These are phyloP conservation scores for Cryptosporidium felis DNA, from an alignment of 169 alveolate species.

Conservation along the genomic window DNA sequence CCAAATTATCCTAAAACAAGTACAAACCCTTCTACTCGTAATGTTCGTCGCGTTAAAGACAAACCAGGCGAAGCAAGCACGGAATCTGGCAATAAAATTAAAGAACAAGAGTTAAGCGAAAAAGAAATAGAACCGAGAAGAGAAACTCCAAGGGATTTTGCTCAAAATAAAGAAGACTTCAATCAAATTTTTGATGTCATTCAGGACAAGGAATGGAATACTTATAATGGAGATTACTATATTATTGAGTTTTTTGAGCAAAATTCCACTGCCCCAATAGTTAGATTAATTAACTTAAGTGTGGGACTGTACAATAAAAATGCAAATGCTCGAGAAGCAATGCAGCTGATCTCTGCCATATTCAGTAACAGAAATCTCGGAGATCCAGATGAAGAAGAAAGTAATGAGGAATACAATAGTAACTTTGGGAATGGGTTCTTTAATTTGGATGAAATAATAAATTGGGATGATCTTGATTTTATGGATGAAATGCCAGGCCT, in stretches of 20 bases:
- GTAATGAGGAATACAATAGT: background rate
- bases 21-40: slow-evolving; percentile 7
- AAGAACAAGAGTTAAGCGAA: background rate
- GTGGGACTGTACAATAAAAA: slow-evolving; percentile 56
- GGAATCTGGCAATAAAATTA: background rate
- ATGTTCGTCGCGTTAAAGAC: background rate
- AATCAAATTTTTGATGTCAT: slow-evolving; percentile 19
- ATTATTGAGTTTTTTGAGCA: slow-evolving; percentile 36
- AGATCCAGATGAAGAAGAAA: slow-evolving; percentile 4
- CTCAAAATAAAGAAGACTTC: slow-evolving; percentile 17
- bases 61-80: background rate
- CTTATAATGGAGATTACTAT: slow-evolving; percentile 52
- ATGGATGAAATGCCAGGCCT: slow-evolving; percentile 36
- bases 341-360: slow-evolving; percentile 4
- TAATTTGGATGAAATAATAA: slow-evolving; percentile 27
- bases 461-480: slow-evolving; percentile 53
- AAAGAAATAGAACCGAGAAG: no score
- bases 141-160: slow-evolving; percentile 25
- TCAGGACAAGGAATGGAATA: slow-evolving; percentile 37
- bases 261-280: slow-evolving; percentile 40
- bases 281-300: slow-evolving; percentile 52
- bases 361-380: slow-evolving; percentile 19
- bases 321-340: slow-evolving; percentile 17
- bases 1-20: no score
- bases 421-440: slow-evolving; percentile 26